Evolutionary conservation across 345 rosid species (phyloP).

Genomic region (Ceriops zippeliana): DNA sequence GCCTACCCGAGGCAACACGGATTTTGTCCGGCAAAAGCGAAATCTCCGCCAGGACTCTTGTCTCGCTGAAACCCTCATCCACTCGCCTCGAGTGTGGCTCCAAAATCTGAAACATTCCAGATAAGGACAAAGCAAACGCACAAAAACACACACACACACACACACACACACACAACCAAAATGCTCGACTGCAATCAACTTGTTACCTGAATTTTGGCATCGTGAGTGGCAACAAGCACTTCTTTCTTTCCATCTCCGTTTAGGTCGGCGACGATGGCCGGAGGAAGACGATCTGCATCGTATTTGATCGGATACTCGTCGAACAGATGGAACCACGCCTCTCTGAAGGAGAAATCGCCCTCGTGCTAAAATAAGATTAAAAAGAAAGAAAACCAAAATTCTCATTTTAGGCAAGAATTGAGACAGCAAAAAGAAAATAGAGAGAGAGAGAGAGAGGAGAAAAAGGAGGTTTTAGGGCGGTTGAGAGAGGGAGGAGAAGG

Average conservation of each 20-base stretch:
- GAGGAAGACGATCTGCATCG: slow-evolving; percentile 91
- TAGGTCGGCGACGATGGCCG: slow-evolving; percentile 84
- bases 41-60: slow-evolving; percentile 64
- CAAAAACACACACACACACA: neutral
- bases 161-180: neutral
- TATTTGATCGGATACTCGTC: slow-evolving; percentile 84
- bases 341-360: slow-evolving; percentile 93
- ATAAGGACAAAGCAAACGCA: neutral
- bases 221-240: slow-evolving; percentile 85
- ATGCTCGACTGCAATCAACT: no score
- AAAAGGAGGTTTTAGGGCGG: neutral
- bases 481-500: neutral
- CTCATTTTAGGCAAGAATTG: neutral
- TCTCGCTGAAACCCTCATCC: slow-evolving; percentile 90
- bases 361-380: slow-evolving; percentile 53
- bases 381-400: neutral
- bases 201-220: slow-evolving; percentile 83
- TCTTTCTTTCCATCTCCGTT: slow-evolving; percentile 95
- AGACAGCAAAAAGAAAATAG: neutral
- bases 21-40: slow-evolving; percentile 79
- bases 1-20: slow-evolving; percentile 79
- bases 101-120: slow-evolving; percentile 48
- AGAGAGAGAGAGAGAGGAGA: no score
- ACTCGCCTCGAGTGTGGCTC: slow-evolving; percentile 81
- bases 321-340: slow-evolving; percentile 83